These are phyloP conservation scores for Colletotrichum liriopes DNA, from an alignment of 2,329 filamentous ascomycete species.

Conservation along the genomic window DNA sequence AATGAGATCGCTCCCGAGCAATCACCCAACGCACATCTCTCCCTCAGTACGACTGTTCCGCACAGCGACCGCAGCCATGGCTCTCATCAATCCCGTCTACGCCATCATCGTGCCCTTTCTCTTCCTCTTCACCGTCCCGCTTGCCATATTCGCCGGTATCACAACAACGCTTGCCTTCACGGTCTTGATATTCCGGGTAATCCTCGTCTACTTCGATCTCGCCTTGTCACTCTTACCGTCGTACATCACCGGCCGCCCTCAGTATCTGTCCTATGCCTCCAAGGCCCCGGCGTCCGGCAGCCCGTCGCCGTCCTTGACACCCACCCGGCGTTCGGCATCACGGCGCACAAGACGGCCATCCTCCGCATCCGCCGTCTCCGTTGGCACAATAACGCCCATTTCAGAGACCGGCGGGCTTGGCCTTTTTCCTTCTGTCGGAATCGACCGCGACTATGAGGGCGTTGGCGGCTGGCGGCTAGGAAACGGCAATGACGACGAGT, in stretches of 20 bases:
- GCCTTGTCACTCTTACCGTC: slow-evolving; percentile 71
- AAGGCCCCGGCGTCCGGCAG: slow-evolving; percentile 44
- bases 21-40: slow-evolving; percentile 10
- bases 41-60: not conserved
- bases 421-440: slow-evolving; percentile 64
- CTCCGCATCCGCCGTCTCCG: slow-evolving; percentile 29
- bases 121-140: slow-evolving; percentile 73
- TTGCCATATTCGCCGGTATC: slow-evolving; percentile 74
- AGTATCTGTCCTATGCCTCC: slow-evolving; percentile 49
- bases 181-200: slow-evolving; percentile 72
- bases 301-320: slow-evolving; percentile 43
- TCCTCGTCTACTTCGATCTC: slow-evolving; percentile 76
- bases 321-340: slow-evolving; percentile 35
- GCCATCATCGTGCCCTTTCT: slow-evolving; percentile 74
- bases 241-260: slow-evolving; percentile 62
- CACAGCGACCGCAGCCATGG: slow-evolving; percentile 57
- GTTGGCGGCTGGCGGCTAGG: slow-evolving; percentile 71
- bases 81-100: slow-evolving; percentile 69
- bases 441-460: slow-evolving; percentile 72
- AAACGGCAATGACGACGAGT: slow-evolving; percentile 58
- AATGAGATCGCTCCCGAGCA: slow-evolving; percentile 15
- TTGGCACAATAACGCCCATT: slow-evolving; percentile 42
- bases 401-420: slow-evolving; percentile 54
- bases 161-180: slow-evolving; percentile 75
- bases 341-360: slow-evolving; percentile 33